A percentile compares a stretch with the other conserved stretches of the same genome.
Conservation (phyloP, 2,329 filamentous ascomycete species). For the Cryphonectria nitschkei region DNA sequence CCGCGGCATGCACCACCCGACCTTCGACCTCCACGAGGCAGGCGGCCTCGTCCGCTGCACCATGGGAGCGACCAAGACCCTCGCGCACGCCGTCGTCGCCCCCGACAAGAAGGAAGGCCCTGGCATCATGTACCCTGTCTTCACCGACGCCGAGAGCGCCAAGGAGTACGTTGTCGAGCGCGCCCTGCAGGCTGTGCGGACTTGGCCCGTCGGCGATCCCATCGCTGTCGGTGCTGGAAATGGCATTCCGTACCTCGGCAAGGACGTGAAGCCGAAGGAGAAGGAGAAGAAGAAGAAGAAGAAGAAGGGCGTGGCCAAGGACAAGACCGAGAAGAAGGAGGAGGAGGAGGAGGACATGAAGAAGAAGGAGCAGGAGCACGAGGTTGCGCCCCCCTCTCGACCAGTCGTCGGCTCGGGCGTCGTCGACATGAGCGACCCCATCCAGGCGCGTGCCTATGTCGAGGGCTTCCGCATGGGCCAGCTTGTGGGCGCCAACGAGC, state of each 20-base stretch:
- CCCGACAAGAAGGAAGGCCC: no score
- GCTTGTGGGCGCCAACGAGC: conserved; percentile 5
- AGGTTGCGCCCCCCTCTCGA: no score
- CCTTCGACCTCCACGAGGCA: conserved; percentile 2
- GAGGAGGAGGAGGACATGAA: no score
- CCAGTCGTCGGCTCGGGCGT: conserved; percentile 6
- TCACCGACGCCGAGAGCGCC: not conserved
- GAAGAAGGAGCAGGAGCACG: not conserved
- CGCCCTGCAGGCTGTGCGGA: not conserved
- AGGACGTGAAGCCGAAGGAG: not conserved
- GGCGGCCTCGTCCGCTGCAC: conserved; percentile 20
- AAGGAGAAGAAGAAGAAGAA: not conserved
- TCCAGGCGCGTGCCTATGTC: conserved; percentile 30
- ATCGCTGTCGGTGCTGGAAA: not conserved
- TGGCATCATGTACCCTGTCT: not conserved
- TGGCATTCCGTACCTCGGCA: not conserved
- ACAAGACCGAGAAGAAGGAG: no score
- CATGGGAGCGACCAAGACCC: conserved; percentile 7
- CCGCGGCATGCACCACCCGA: conserved; percentile 31
- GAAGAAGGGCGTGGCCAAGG: no score
- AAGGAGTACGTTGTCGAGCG: not conserved
- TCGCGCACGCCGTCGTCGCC: not conserved
- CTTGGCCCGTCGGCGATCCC: not conserved
- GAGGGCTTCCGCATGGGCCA: conserved; percentile 32
- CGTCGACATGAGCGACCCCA: conserved; percentile 27